Percentiles rank a stretch among this genome's conserved stretches.
phyloP scores from a whole-genome alignment of 257 asterid species.

The Agastache rugosa region DNA sequence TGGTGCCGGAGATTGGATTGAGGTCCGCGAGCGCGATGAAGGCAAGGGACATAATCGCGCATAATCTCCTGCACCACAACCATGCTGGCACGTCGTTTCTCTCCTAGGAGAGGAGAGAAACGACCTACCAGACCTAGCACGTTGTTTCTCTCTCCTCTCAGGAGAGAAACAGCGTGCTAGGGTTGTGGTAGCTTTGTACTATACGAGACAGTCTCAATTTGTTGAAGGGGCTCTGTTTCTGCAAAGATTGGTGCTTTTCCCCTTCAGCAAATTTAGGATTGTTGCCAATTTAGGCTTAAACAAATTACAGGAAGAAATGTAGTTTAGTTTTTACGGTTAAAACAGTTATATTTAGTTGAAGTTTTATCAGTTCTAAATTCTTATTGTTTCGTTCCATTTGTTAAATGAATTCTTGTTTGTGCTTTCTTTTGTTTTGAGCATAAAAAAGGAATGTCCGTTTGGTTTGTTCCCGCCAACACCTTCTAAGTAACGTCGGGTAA shows the following conservation, averaged over 20 bases:
- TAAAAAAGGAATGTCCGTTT: too few relatives aligned
- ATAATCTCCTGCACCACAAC: conserved; percentile 84
- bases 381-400: conserved; percentile 17
- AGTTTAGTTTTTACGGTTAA: conserved; percentile 25
- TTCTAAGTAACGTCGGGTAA: not conserved
- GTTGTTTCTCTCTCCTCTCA: conserved; percentile 50
- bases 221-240: not conserved
- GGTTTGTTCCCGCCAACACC: not conserved
- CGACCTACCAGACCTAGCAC: conserved; percentile 64
- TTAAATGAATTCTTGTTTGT: not conserved
- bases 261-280: conserved; percentile 24
- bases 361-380: not conserved
- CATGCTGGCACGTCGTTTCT: conserved; percentile 90
- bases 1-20: conserved; percentile 73
- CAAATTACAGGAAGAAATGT: conserved; percentile 9
- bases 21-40: conserved; percentile 70
- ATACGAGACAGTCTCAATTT: conserved; percentile 7
- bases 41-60: conserved; percentile 83
- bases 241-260: not conserved
- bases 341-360: conserved; percentile 16
- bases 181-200: not conserved
- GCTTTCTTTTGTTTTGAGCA: not conserved
- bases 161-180: not conserved
- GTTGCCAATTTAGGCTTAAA: conserved; percentile 24
- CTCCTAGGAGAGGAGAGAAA: conserved; percentile 37